Evolutionary conservation across 225 moss, liverwort and hornwort genomes (phyloP).

Genomic region (Ulota crispa): DNA sequence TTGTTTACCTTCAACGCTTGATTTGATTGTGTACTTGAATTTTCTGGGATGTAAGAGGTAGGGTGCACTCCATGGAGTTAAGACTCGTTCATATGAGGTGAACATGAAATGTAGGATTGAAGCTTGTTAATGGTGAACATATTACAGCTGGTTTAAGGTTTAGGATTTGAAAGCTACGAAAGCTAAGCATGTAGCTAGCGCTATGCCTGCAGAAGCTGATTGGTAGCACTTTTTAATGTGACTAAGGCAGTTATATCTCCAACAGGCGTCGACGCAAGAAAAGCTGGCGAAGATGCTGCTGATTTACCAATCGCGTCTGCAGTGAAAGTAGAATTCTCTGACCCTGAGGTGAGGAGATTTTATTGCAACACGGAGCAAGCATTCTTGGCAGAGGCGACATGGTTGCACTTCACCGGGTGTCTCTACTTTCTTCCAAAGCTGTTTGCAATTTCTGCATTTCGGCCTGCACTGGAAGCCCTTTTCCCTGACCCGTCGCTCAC

Average conservation of each 20-base stretch:
- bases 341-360: conserved; percentile 51
- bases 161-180: not conserved
- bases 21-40: not conserved
- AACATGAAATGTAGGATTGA: not conserved
- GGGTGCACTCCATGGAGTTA: not conserved
- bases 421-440: conserved; percentile 71
- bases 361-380: conserved; percentile 69
- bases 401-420: conserved; percentile 58
- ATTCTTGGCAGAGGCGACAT: conserved; percentile 44
- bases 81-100: not conserved
- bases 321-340: conserved; percentile 27
- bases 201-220: not conserved
- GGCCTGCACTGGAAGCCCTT: conserved; percentile 59
- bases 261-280: conserved; percentile 25
- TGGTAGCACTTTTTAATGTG: not conserved
- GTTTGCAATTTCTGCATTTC: conserved; percentile 62
- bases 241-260: not conserved
- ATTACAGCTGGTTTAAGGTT: not conserved
- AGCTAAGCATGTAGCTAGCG: not conserved
- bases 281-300: conserved; percentile 5
- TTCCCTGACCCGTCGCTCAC: conserved; percentile 60
- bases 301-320: conserved; percentile 4
- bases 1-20: not conserved
- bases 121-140: not conserved
- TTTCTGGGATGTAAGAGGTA: not conserved